phyloP scores from a whole-genome alignment of 768 basidiomycete species.

The Xerocomellus chrysenteron region DNA sequence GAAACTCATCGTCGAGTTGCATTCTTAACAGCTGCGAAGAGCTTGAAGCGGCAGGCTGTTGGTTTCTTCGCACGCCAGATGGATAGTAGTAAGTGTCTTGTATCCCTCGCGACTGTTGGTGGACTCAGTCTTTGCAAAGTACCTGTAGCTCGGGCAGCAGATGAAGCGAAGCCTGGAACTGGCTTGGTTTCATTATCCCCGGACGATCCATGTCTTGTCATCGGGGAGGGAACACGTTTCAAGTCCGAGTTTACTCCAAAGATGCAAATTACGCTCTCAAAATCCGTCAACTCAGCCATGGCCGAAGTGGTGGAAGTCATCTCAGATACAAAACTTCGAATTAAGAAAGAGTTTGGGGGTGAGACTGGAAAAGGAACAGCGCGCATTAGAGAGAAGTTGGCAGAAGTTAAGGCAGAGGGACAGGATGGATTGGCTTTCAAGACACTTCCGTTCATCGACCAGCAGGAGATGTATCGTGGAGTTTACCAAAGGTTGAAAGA shows the following conservation, averaged over 20 bases:
- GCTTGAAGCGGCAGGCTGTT: slow-evolving; percentile 75
- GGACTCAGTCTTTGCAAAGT: slow-evolving; percentile 48
- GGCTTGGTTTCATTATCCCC: slow-evolving; percentile 71
- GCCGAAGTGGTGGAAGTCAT: slow-evolving; percentile 88
- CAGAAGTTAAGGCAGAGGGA: slow-evolving; percentile 57
- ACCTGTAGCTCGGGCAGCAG: slow-evolving; percentile 89
- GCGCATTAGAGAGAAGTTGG: slow-evolving; percentile 64
- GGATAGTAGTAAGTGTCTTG: slow-evolving; percentile 70
- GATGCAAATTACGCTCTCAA: slow-evolving; percentile 87
- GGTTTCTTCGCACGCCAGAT: slow-evolving; percentile 82
- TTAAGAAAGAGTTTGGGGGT: slow-evolving; percentile 86
- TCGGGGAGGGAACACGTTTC: slow-evolving; percentile 83
- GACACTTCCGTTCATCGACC: slow-evolving; percentile 84
- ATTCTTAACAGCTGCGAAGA: slow-evolving; percentile 87
- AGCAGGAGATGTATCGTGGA: slow-evolving; percentile 90
- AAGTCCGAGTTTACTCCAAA: slow-evolving; percentile 65
- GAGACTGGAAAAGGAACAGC: slow-evolving; percentile 74
- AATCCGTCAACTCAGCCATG: slow-evolving; percentile 67
- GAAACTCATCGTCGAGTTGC: slow-evolving; percentile 81
- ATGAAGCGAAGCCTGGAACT: slow-evolving; percentile 71
- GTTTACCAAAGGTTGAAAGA: slow-evolving; percentile 86
- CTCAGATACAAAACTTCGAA: slow-evolving; percentile 79
- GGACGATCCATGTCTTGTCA: slow-evolving; percentile 76
- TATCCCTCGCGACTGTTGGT: neutral
- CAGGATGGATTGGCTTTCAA: slow-evolving; percentile 74